Evolutionary conservation across 345 rosid genomes (phyloP), one percentile per base, ranked within the genome.

Genomic region (Stellera chamaejasme): DNA sequence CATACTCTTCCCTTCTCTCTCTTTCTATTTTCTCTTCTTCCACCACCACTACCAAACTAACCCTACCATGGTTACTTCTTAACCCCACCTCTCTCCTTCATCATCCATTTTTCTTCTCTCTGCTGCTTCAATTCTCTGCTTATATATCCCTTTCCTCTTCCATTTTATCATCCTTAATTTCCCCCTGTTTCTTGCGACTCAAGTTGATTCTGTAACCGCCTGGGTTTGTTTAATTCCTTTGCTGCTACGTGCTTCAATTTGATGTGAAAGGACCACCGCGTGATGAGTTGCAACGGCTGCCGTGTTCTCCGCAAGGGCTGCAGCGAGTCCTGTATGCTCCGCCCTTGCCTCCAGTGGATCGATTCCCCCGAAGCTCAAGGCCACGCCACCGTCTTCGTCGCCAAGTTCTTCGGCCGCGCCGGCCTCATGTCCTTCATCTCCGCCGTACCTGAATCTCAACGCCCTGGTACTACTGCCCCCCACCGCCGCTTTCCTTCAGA

Each of bases 261-360:
- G 36, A 43, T 39, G 28, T n/a, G 7, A 13, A 26, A 45, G 2
- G 36, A 10, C 39, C 4, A 16, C 12, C 15, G 32, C 43, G 44
- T 11, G 16, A 92, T 93, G 99, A 93, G 99, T 48, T 93, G 99
- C 87, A 93, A 86, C 79, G 99, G 99, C 0, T 93, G 97, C 73
- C 73, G 97, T 65, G 99, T 93, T 27, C 73, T 93, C 11, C 87
- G 99, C 13, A 93, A 93, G 66, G 99, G 99, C 2, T 93, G 99
- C 82, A 87, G 99, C 55, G 99, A 93, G 65, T 74, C 77, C 11
- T 93, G 99, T 63, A 77, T 93, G 45, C 68, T 93, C 42, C 83
- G 99, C 10, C 94, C 97, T 2, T 89, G 99, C 59, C 69, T 93
- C 48, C 94, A 83, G 63, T 82, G 96, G 97, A 93, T 93, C 58